Conservation (phyloP, 2,329 filamentous ascomycete species). For the Chalara sp. region DNA sequence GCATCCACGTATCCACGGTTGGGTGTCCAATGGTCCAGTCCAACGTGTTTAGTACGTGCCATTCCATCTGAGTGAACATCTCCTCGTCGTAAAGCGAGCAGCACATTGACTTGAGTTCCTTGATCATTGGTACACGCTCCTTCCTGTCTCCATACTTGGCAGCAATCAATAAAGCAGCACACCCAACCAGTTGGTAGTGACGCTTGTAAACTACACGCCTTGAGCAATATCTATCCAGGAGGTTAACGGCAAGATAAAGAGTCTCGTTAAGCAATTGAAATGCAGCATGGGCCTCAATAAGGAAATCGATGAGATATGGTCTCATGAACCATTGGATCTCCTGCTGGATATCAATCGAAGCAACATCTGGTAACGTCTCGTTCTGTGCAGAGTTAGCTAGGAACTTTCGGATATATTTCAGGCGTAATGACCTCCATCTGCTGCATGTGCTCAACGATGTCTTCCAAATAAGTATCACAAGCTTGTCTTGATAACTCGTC, state of each 20-base stretch:
- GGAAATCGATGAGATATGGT: constrained; percentile 94
- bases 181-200: constrained; percentile 96
- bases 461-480: constrained; percentile 86
- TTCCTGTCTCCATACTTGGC: constrained; percentile 99
- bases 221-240: constrained; percentile 96
- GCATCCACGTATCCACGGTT: constrained; percentile 89
- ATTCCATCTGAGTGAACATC: constrained; percentile 99
- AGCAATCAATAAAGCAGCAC: constrained; percentile 89
- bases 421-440: constrained; percentile 67
- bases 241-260: constrained; percentile 91
- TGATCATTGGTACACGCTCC: constrained; percentile 94
- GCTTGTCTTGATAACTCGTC: constrained; percentile 82
- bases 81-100: constrained; percentile 96
- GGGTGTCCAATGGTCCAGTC: constrained; percentile 96
- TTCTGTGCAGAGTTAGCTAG: constrained; percentile 40
- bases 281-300: constrained; percentile 92
- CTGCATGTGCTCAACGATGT: constrained; percentile 90
- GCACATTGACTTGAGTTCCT: constrained; percentile 98
- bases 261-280: constrained; percentile 93
- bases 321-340: constrained; percentile 99
- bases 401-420: constrained; percentile 4
- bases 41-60: constrained; percentile 96
- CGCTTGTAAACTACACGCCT: constrained; percentile 97
- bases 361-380: constrained; percentile 90
- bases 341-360: constrained; percentile 96